Evolutionary conservation across 192 early-diverging fungal species (phyloP), one percentile per base, ranked within the genome.

Genomic region (Coemansia sp.): DNA sequence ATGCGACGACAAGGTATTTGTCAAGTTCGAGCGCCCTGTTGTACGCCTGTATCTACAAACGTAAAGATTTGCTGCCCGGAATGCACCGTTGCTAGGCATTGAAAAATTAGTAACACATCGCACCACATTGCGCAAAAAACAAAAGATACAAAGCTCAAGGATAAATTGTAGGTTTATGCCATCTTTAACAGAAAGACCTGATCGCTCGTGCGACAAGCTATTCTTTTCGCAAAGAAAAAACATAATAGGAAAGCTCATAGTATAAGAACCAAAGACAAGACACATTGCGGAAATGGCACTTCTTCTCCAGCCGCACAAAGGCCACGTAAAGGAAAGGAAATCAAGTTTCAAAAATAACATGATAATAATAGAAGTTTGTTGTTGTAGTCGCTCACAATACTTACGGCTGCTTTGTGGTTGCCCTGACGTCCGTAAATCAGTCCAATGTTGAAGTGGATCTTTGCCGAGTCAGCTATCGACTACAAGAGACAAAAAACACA

Each of bases 401-500:
- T 81, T 83, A 98, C 92, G 66, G 94, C 96, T 59, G 80, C 83
- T 19, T 88, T 80, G 67, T 87, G 80, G 55, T 93, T 82, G 15
- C 84, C 84, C 39, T 91, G 56, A 22, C 86, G 88, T 4, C 91
- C 81, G 49, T 85, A 84, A 40, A 89, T 83, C 57, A 94, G 85
- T 8, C 89, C 93, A 67, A 96, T 92, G 73, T 96, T 98, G 76
- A 97, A 98, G 71, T 94, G 92, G 48, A 97, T 94, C 75, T 94
- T 95, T 38, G 94, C 86, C 15, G 86, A 88, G 66, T 95, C 91
- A 37, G 94, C 94, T 56, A 98, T 78, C 37, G 50, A 51, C 69
- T 77, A 69, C 57, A 58, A 17, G 22, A 23, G 22, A 30, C n/a
- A n/a, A n/a, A n/a, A n/a, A n/a, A n/a, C n/a, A n/a, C n/a, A 51